A percentile compares a stretch with the other conserved stretches of the same genome.
Evolutionary conservation across 2,329 filamentous ascomycete genomes (phyloP).

Genomic region (Pseudovirgaria hyperparasitica): DNA sequence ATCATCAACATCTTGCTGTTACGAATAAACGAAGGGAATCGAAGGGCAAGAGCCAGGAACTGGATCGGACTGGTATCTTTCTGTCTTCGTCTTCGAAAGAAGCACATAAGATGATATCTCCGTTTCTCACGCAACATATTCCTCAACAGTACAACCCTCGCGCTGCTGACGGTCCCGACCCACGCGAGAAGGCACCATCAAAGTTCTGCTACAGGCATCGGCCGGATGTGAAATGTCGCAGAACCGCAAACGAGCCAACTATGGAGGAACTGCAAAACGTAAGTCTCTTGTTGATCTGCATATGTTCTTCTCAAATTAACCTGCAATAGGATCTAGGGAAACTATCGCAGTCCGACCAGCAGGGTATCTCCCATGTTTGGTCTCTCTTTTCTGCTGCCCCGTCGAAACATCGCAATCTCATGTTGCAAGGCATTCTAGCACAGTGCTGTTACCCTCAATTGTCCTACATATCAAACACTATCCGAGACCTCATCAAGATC

Average conservation of each 20-base stretch:
- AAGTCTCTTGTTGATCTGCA: conserved; percentile 22
- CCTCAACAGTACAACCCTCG: conserved; percentile 77
- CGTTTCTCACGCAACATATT: conserved; percentile 84
- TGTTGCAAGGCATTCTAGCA: conserved; percentile 90
- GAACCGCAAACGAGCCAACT: conserved; percentile 85
- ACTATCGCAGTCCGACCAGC: conserved; percentile 73
- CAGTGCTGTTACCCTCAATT: conserved; percentile 97
- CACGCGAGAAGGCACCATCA: conserved; percentile 50
- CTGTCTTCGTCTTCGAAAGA: conserved; percentile 42
- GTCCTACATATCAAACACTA: conserved; percentile 79
- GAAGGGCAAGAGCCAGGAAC: too few relatives aligned
- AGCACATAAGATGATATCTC: conserved; percentile 66
- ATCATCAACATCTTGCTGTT: too few relatives aligned
- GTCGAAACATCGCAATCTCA: conserved; percentile 83
- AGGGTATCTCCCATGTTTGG: conserved; percentile 96
- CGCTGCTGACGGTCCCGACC: conserved; percentile 34
- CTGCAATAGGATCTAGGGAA: conserved; percentile 58
- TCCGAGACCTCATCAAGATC: conserved; percentile 92
- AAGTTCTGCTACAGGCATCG: conserved; percentile 93
- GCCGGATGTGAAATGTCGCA: conserved; percentile 84
- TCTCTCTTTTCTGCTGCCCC: conserved; percentile 93
- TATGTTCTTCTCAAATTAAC: conserved; percentile 11
- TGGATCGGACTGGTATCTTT: conserved; percentile 27
- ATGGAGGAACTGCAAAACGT: conserved; percentile 92
- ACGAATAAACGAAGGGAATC: too few relatives aligned